Evolutionary conservation across 805 yeast species (phyloP).

Genomic region (Kuraishia molischiana): DNA sequence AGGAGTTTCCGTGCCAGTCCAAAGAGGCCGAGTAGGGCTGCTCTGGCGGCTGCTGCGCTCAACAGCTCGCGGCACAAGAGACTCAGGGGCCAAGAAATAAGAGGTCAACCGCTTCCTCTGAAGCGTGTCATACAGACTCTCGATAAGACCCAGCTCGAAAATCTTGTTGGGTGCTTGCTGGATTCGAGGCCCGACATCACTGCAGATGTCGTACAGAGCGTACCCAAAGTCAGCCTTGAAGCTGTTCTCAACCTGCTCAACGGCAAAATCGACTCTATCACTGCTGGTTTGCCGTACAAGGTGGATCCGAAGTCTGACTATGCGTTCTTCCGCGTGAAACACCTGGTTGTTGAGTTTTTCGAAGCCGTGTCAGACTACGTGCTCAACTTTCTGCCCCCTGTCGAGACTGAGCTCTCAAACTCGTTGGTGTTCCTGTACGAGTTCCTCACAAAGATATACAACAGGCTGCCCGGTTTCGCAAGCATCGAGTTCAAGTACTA

Average conservation of each 20-base stretch:
- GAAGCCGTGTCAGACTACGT: slow-evolving; percentile 67
- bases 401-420: slow-evolving; percentile 40
- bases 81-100: neutral
- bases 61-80: neutral
- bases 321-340: slow-evolving; percentile 64
- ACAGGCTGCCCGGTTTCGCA: slow-evolving; percentile 57
- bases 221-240: slow-evolving; percentile 50
- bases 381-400: slow-evolving; percentile 62
- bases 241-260: slow-evolving; percentile 41
- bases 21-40: neutral
- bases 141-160: slow-evolving; percentile 44
- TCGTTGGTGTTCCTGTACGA: slow-evolving; percentile 56
- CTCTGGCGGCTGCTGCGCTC: neutral
- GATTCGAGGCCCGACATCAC: slow-evolving; percentile 53
- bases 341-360: slow-evolving; percentile 58
- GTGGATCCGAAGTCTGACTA: slow-evolving; percentile 69
- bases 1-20: neutral
- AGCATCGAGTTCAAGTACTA: slow-evolving; percentile 44
- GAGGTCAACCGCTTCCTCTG: slow-evolving; percentile 34
- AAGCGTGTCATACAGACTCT: slow-evolving; percentile 59
- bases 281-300: slow-evolving; percentile 56
- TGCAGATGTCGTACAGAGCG: slow-evolving; percentile 34
- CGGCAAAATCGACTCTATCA: slow-evolving; percentile 33
- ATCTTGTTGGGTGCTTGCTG: slow-evolving; percentile 42
- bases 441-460: slow-evolving; percentile 45